Conservation (phyloP, 2,329 filamentous ascomycete genomes). For the Fusarium camptoceras region DNA sequence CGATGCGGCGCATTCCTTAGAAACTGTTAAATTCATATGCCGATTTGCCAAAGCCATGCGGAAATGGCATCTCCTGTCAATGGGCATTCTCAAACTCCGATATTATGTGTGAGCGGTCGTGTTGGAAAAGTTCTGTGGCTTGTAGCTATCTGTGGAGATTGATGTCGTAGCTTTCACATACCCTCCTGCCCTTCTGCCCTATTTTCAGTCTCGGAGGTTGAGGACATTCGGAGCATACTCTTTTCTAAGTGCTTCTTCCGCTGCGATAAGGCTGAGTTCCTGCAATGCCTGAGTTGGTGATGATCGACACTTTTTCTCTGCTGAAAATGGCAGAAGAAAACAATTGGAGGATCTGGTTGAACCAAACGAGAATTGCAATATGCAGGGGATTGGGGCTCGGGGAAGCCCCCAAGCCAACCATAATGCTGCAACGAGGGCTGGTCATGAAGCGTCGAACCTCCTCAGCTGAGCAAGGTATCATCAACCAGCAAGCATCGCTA, state of each 20-base stretch:
- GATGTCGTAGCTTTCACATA: background rate
- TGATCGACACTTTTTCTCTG: conserved; percentile 37
- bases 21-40: conserved; percentile 33
- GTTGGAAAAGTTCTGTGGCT: conserved; percentile 30
- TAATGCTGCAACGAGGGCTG: conserved; percentile 1
- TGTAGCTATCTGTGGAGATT: conserved; percentile 3
- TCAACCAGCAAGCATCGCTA: conserved; percentile 2
- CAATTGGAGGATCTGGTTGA: conserved; percentile 4
- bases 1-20: conserved; percentile 11
- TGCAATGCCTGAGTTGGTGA: conserved; percentile 16
- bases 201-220: background rate
- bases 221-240: conserved; percentile 9
- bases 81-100: conserved; percentile 38
- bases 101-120: conserved; percentile 7
- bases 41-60: conserved; percentile 40
- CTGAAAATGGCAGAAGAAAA: conserved; percentile 38
- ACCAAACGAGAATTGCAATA: conserved; percentile 29
- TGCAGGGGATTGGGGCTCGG: conserved; percentile 25
- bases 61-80: conserved; percentile 39
- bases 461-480: conserved; percentile 33
- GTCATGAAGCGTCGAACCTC: conserved; percentile 4
- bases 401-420: conserved; percentile 26
- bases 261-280: conserved; percentile 38
- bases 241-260: conserved; percentile 5
- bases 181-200: background rate